Base-by-base conservation (phyloP, 495 filamentous ascomycete species). In the Daldinia vernicosa region DNA sequence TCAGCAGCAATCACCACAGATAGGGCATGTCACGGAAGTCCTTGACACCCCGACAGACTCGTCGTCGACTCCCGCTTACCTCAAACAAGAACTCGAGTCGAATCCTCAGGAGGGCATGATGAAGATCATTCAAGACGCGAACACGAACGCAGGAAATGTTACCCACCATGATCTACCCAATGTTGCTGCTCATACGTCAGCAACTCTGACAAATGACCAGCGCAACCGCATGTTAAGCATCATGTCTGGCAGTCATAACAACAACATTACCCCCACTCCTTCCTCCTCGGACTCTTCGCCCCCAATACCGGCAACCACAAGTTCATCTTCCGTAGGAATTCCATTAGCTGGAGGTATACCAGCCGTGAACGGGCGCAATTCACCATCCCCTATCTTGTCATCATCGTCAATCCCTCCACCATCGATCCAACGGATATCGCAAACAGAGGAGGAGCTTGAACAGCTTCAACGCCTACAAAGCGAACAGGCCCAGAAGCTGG, bases 101-200 rank as follows among this genome's bases (percentile, higher is more conserved):
- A 82, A 84, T 64, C 83, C 88, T 22, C 86, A 89, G 63, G 87
- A 90, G 37, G 90, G 92, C 66, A 97, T 97, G 82, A 92, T 97
- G 88, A 93, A 90, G 69, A 87, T 95, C 58, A 94, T 96, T 73
- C 89, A 94, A 55, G 90, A 90, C 70, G 87, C 90, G 60, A 95
- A 94, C 76, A 90, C 91, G 39, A 87, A 82, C 52, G 86, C 80
- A 79, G 68, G 83, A 11, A 82, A 78, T 66, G n/a, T n/a, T n/a
- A n/a, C n/a, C n/a, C n/a, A n/a, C n/a, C n/a, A n/a, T n/a, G 90
- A 96, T 72, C 91, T 97, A 60, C 88, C 91, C 6, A 86, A 92
- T 59, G 87, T 93, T 24, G 88, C 95, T n/a, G 90, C 74, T 82
- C 95, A 83, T 87, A 88, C 67, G 77, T 85, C 69, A 78, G 84